These are phyloP conservation scores for Ceratocystis cubensis DNA, from an alignment of 2,329 filamentous ascomycete species.

Conservation along the genomic window DNA sequence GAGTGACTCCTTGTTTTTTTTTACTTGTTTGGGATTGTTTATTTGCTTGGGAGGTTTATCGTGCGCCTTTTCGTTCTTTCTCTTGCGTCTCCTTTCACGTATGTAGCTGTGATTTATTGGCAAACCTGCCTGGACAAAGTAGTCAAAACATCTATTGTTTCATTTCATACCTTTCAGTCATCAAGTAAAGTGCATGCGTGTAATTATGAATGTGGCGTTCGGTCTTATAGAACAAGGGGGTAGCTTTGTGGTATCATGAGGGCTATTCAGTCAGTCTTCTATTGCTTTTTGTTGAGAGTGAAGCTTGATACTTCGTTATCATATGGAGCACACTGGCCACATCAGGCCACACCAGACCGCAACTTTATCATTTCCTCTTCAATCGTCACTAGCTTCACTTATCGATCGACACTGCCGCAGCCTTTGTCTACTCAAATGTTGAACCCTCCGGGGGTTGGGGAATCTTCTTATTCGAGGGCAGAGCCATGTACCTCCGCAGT, in stretches of 20 bases:
- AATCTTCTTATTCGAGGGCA: conserved; percentile 83
- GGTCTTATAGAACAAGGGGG: not conserved
- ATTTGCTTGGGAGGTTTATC: not conserved
- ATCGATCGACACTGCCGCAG: not conserved
- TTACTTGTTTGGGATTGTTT: not conserved
- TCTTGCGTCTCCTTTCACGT: too few species aligned
- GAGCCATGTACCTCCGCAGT: conserved; percentile 85
- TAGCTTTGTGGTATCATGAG: not conserved
- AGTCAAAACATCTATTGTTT: not conserved
- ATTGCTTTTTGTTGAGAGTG: not conserved
- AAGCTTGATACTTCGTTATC: not conserved
- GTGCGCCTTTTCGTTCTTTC: too few species aligned
- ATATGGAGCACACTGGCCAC: not conserved
- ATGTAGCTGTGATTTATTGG: not conserved
- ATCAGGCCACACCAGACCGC: not conserved
- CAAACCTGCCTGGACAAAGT: not conserved
- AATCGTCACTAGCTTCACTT: not conserved
- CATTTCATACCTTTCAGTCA: not conserved
- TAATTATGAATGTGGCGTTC: not conserved
- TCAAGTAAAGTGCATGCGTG: not conserved
- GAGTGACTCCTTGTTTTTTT: not conserved
- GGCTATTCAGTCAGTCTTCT: not conserved
- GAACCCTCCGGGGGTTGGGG: conserved; percentile 84
- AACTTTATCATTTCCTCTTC: too few species aligned
- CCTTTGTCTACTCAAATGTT: conserved; percentile 27